Conservation (phyloP, 2,329 filamentous ascomycete species). For the Ophiosphaerella herpotricha region DNA sequence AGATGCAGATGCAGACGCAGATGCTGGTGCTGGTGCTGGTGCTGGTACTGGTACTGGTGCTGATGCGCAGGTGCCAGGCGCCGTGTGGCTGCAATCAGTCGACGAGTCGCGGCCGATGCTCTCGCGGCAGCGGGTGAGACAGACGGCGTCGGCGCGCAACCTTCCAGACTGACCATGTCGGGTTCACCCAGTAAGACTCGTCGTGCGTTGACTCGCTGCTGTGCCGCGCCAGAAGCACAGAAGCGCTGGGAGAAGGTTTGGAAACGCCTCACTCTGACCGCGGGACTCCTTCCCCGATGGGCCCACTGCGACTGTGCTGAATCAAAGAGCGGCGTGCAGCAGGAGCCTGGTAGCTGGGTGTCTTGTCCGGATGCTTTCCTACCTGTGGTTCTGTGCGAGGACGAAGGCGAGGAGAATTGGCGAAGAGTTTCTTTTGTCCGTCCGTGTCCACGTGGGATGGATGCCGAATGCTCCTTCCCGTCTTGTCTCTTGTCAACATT, state of each 20-base stretch:
- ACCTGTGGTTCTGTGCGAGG: neutral
- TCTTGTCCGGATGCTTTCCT: too few relatives aligned
- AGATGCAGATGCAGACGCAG: too few relatives aligned
- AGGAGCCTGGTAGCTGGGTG: slow-evolving; percentile 7
- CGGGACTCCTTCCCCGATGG: slow-evolving; percentile 42
- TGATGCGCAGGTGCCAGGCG: too few relatives aligned
- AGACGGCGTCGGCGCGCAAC: slow-evolving; percentile 31
- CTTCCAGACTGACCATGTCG: slow-evolving; percentile 7
- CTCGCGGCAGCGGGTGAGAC: neutral
- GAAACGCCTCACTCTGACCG: slow-evolving; percentile 25
- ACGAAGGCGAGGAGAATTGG: neutral
- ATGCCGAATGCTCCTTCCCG: slow-evolving; percentile 4
- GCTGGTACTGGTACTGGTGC: too few relatives aligned
- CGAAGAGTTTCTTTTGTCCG: slow-evolving; percentile 26
- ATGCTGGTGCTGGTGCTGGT: too few relatives aligned
- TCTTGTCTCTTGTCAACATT: neutral
- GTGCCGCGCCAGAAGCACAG: slow-evolving; percentile 35
- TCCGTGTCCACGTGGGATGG: slow-evolving; percentile 31
- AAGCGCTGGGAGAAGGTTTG: slow-evolving; percentile 20
- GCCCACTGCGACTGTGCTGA: slow-evolving; percentile 28
- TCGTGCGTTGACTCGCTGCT: slow-evolving; percentile 22
- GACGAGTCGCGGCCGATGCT: neutral
- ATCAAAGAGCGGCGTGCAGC: slow-evolving; percentile 2
- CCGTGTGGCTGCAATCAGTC: too few relatives aligned
- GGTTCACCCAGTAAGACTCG: slow-evolving; percentile 3